Percentiles rank a stretch among this genome's conserved stretches.
phyloP scores from a whole-genome alignment of 1,284 basidiomycete species.

The Microbotryum lychnidis-dioicae region DNA sequence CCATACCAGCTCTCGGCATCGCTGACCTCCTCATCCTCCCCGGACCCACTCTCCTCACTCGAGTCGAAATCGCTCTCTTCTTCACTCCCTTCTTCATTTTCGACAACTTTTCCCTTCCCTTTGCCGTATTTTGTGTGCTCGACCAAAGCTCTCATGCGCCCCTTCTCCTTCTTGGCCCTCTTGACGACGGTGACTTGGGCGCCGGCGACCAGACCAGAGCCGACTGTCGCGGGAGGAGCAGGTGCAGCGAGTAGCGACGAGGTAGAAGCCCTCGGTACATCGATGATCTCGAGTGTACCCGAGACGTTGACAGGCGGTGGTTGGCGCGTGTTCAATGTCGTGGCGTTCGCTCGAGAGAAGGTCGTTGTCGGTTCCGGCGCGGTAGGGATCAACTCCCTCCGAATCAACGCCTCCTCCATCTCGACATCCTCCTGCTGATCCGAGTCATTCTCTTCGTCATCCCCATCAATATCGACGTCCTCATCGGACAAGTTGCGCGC shows the following conservation, averaged over 20 bases:
- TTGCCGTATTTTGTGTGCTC: slow-evolving; percentile 25
- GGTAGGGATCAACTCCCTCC: slow-evolving; percentile 16
- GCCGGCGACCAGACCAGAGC: slow-evolving; percentile 17
- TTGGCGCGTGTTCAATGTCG: not conserved
- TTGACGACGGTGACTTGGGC: slow-evolving; percentile 19
- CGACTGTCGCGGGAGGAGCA: slow-evolving; percentile 9
- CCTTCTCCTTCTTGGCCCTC: slow-evolving; percentile 24
- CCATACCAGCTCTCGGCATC: slow-evolving; percentile 13
- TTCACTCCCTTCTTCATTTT: slow-evolving; percentile 20
- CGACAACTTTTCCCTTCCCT: slow-evolving; percentile 31
- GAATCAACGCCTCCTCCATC: slow-evolving; percentile 4
- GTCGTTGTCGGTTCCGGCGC: slow-evolving; percentile 12
- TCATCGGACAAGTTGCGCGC: slow-evolving; percentile 18
- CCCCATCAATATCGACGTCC: not conserved
- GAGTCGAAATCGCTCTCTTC: slow-evolving; percentile 20
- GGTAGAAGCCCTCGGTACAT: slow-evolving; percentile 11
- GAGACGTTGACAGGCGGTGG: slow-evolving; percentile 25
- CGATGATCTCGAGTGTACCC: slow-evolving; percentile 22
- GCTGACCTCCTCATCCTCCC: slow-evolving; percentile 13
- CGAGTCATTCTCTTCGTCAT: not conserved
- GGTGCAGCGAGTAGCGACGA: not conserved
- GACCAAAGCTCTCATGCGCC: slow-evolving; percentile 18
- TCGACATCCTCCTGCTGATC: slow-evolving; percentile 5
- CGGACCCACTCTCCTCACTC: not conserved
- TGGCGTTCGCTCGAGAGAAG: slow-evolving; percentile 1